Evolutionary conservation across 129 eudicot genomes (phyloP).

Genomic region (Apium graveolens): DNA sequence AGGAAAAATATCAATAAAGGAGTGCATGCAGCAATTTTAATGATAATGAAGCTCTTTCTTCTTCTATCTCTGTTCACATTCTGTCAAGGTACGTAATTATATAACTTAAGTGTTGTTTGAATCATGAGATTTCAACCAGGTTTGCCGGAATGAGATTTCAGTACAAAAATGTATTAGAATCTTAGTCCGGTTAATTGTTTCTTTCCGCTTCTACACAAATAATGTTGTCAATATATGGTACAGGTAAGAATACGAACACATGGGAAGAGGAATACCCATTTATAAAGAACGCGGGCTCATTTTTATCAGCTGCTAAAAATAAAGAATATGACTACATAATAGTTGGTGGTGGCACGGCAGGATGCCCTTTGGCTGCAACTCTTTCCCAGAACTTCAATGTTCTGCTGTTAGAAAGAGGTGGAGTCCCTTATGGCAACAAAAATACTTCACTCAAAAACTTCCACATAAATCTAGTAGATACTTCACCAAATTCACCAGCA

Average conservation of each 20-base stretch:
- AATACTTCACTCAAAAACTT: conserved; percentile 70
- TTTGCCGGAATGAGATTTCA: too few species aligned
- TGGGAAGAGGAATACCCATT: conserved; percentile 58
- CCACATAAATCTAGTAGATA: conserved; percentile 74
- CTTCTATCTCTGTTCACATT: conserved; percentile 20
- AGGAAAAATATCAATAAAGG: not conserved
- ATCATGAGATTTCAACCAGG: too few species aligned
- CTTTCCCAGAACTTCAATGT: conserved; percentile 36
- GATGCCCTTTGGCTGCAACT: conserved; percentile 45
- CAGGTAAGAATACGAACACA: conserved; percentile 22
- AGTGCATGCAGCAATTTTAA: conserved; percentile 9
- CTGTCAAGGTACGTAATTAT: conserved; percentile 41
- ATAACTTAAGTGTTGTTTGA: too few species aligned
- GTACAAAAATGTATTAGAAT: too few species aligned
- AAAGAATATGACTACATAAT: conserved; percentile 60
- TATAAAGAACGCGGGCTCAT: conserved; percentile 61
- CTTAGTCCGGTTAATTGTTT: too few species aligned
- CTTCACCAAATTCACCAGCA: conserved; percentile 58
- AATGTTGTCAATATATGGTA: not conserved
- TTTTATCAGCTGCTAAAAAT: conserved; percentile 26
- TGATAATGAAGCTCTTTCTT: conserved; percentile 16
- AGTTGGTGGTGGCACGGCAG: conserved; percentile 95
- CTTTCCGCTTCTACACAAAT: too few species aligned
- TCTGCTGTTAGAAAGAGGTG: conserved; percentile 77
- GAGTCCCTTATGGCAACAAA: conserved; percentile 70